These are phyloP conservation scores for Suillus hirtellus DNA, from an alignment of 768 basidiomycete species.

Conservation along the genomic window DNA sequence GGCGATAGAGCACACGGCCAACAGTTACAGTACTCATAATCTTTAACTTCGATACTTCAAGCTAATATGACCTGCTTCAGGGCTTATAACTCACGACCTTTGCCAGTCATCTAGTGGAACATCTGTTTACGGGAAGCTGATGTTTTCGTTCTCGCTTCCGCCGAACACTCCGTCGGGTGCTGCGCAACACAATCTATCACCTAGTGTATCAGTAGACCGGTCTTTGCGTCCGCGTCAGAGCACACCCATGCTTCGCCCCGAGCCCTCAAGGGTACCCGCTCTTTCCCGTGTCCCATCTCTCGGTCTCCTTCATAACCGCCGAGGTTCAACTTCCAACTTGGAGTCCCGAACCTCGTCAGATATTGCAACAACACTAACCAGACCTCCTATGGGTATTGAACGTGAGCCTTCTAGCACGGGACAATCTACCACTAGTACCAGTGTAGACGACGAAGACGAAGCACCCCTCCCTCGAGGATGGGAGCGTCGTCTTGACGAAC, in stretches of 20 bases:
- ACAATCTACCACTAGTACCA: constrained; percentile 10
- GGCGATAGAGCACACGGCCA: constrained; percentile 49
- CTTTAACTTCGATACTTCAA: not conserved
- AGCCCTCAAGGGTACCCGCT: constrained; percentile 19
- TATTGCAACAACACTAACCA: constrained; percentile 15
- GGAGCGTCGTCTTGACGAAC: constrained; percentile 77
- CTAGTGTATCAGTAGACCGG: constrained; percentile 16
- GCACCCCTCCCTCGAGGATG: constrained; percentile 73
- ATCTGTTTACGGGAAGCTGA: constrained; percentile 80
- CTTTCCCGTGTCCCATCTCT: constrained; percentile 24
- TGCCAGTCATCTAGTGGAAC: constrained; percentile 24
- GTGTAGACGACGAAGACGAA: constrained; percentile 54
- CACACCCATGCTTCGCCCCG: constrained; percentile 23
- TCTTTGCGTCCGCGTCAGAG: constrained; percentile 23
- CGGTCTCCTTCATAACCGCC: constrained; percentile 2
- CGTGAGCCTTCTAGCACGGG: constrained; percentile 14
- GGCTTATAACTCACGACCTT: constrained; percentile 70
- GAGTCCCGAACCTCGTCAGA: constrained; percentile 5
- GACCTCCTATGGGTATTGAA: constrained; percentile 20
- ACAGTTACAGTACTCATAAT: constrained; percentile 43
- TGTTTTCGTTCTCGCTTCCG: constrained; percentile 58
- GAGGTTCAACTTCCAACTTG: constrained; percentile 4
- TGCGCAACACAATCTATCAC: constrained; percentile 19
- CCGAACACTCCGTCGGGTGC: constrained; percentile 26
- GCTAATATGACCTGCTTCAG: constrained; percentile 34